phyloP scores from a whole-genome alignment of 139 green algal genomes.

The Dunaliella sp. region DNA sequence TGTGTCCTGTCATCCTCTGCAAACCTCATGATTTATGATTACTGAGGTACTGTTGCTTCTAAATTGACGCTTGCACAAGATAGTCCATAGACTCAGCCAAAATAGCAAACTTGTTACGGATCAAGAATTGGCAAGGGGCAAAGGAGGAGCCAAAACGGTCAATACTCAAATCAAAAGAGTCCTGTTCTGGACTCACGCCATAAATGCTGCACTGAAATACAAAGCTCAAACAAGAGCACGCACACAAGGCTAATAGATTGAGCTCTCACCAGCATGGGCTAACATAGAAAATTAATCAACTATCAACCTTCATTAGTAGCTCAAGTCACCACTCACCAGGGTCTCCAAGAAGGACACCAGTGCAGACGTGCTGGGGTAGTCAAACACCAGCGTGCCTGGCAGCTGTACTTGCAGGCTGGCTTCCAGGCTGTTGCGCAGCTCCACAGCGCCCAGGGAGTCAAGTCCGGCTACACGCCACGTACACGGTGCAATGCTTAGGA shows the following conservation, averaged over 20 bases:
- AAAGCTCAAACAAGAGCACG: constrained; percentile 23
- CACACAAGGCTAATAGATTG: not conserved
- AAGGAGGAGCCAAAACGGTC: too few species aligned
- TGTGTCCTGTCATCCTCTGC: not conserved
- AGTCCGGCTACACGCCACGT: constrained; percentile 53
- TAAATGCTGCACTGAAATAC: constrained; percentile 12
- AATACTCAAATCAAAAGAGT: too few species aligned
- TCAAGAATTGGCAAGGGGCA: too few species aligned
- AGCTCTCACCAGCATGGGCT: not conserved
- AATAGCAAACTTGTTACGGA: too few species aligned
- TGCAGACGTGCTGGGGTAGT: constrained; percentile 66
- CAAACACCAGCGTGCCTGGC: constrained; percentile 64
- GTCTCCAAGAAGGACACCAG: constrained; percentile 21
- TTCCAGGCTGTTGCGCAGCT: constrained; percentile 80
- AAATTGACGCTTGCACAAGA: not conserved
- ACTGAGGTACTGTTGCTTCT: constrained; percentile 5
- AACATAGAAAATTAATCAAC: too few species aligned
- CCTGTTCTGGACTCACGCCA: too few species aligned
- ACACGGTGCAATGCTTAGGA: too few species aligned
- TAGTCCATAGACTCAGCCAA: too few species aligned
- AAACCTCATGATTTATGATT: too few species aligned
- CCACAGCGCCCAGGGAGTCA: constrained; percentile 79
- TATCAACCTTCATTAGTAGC: not conserved
- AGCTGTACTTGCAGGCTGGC: constrained; percentile 33
- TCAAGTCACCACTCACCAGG: not conserved